Conservation (phyloP, 2,329 filamentous ascomycete genomes). For the Alternaria panax region DNA sequence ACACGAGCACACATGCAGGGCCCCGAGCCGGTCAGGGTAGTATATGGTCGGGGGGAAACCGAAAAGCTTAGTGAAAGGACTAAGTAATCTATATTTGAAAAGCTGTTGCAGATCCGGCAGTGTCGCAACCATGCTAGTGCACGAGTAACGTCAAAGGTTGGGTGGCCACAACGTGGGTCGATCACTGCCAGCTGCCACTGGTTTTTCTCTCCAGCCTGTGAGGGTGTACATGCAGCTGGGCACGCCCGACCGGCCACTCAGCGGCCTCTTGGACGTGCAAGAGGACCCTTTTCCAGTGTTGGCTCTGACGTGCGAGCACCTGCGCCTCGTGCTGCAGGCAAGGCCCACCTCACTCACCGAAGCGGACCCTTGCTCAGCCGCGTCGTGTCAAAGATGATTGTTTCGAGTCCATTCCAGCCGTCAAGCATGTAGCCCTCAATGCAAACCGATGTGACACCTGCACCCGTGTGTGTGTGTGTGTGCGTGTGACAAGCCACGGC, state of each 20-base stretch:
- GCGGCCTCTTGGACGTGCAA: conserved; percentile 4
- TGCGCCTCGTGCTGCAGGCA: conserved; percentile 23
- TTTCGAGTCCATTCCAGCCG: conserved; percentile 1
- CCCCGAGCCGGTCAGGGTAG: conserved; percentile 16
- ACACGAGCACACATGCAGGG: conserved; percentile 31
- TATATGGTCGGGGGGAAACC: conserved; percentile 14
- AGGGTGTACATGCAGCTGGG: conserved; percentile 5
- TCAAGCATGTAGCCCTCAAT: neutral
- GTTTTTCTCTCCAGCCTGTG: conserved; percentile 5
- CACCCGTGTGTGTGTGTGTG: neutral
- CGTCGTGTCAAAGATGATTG: conserved; percentile 2
- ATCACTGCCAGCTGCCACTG: conserved; percentile 11
- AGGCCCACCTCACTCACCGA: conserved; percentile 14
- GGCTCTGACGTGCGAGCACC: conserved; percentile 11
- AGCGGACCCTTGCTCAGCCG: conserved; percentile 18
- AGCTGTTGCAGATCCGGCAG: conserved; percentile 36
- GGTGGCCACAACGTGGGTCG: conserved; percentile 29
- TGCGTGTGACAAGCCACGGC: neutral
- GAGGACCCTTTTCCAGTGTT: conserved; percentile 7
- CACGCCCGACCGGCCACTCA: conserved; percentile 3
- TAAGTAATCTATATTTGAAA: conserved; percentile 38
- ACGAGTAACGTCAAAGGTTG: conserved; percentile 17
- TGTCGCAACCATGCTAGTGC: conserved; percentile 29
- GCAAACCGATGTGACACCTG: neutral
- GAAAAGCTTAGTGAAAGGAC: conserved; percentile 25